phyloP scores from a whole-genome alignment of 495 filamentous ascomycete species.

The Mytilinidion resinicola region DNA sequence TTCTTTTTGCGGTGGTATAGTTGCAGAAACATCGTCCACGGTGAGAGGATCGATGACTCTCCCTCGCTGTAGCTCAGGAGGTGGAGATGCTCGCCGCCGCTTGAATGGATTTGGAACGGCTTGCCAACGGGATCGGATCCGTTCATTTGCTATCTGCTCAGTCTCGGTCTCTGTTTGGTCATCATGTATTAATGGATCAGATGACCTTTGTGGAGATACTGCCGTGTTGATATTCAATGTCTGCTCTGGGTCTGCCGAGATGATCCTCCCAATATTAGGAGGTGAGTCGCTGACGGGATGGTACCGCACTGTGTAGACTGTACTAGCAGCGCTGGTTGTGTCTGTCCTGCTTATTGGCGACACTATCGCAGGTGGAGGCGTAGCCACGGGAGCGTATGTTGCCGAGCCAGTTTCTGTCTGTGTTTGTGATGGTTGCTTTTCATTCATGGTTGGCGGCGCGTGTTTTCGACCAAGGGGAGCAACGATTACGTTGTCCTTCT shows the following conservation, averaged over 20 bases:
- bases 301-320: slow-evolving; percentile 77
- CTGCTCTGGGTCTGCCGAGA: neutral
- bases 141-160: slow-evolving; percentile 21
- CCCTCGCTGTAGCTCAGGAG: slow-evolving; percentile 49
- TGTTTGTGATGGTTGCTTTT: slow-evolving; percentile 15
- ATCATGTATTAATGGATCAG: no score
- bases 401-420: slow-evolving; percentile 23
- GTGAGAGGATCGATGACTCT: slow-evolving; percentile 29
- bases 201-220: no score
- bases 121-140: slow-evolving; percentile 38
- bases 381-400: slow-evolving; percentile 42
- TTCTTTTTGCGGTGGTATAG: slow-evolving; percentile 31
- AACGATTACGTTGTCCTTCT: neutral
- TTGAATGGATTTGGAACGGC: slow-evolving; percentile 49
- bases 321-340: slow-evolving; percentile 70
- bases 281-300: slow-evolving; percentile 68
- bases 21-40: slow-evolving; percentile 13
- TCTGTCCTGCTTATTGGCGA: slow-evolving; percentile 75
- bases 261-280: neutral
- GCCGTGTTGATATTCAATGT: neutral
- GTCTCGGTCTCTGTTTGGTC: slow-evolving; percentile 4
- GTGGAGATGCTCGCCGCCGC: slow-evolving; percentile 46
- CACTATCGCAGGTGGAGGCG: slow-evolving; percentile 56
- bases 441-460: slow-evolving; percentile 16
- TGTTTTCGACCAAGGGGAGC: neutral